Evolutionary conservation across 805 yeast genomes (phyloP).

Genomic region (Kluyveromyces aestuarii): DNA sequence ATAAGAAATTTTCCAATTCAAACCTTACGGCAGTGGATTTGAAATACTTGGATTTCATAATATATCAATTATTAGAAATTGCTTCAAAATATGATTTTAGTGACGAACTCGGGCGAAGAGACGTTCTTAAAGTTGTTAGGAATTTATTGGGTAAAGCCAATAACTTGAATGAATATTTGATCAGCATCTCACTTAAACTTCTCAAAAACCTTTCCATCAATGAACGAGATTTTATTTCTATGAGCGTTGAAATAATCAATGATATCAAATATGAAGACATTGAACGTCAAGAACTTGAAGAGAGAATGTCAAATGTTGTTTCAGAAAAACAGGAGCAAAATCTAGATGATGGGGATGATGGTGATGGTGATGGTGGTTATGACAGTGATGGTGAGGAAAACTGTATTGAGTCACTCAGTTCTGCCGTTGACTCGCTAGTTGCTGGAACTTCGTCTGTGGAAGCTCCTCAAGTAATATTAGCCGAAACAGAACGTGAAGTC

Average conservation of each 20-base stretch:
- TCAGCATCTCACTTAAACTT: constrained; percentile 51
- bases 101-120: constrained; percentile 85
- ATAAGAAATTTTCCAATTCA: constrained; percentile 29
- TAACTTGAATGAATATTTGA: constrained; percentile 41
- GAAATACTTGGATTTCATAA: constrained; percentile 58
- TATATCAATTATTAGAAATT: constrained; percentile 61
- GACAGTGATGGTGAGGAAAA: constrained; percentile 26
- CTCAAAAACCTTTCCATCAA: constrained; percentile 62
- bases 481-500: constrained; percentile 15
- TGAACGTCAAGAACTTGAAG: constrained; percentile 30
- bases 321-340: constrained; percentile 8
- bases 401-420: constrained; percentile 37
- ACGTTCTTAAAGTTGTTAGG: constrained; percentile 53
- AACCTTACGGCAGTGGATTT: constrained; percentile 33
- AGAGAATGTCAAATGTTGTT: constrained; percentile 8
- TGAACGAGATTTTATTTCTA: constrained; percentile 76
- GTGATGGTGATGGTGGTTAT: constrained; percentile 8
- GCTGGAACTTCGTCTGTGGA: constrained; percentile 16
- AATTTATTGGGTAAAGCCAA: constrained; percentile 49
- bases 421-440: constrained; percentile 35
- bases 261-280: constrained; percentile 67
- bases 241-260: constrained; percentile 76
- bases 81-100: constrained; percentile 72
- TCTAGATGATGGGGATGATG: constrained; percentile 9
- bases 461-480: constrained; percentile 9